Evolutionary conservation across 139 green algal genomes (phyloP), one percentile per base, ranked within the genome.

Genomic region (Bryopsis sp.): DNA sequence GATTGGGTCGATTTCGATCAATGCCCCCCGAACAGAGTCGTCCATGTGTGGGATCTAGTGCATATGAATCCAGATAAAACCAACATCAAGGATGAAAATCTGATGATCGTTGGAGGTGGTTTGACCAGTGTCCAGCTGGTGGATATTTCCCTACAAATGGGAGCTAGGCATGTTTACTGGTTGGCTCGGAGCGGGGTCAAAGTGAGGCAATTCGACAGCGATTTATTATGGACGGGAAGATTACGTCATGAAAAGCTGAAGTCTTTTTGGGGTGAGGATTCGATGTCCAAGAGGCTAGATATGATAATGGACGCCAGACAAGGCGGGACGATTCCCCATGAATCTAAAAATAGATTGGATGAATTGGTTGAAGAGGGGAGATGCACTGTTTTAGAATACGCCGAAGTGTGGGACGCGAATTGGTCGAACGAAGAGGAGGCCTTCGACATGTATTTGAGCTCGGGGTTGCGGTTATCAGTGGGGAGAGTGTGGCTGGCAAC

Each of bases 151-250:
- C 7, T 69, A 6, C 8, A 28, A 3, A 8, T 15, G 7, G 37
- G 37, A 7, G 39, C 31, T 54, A 6, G 4, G 8, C 6, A 28
- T 7, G 37, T 57, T 5, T 32, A 58, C 35, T n/a, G 48, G 35
- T 22, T 69, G 5, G n/a, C 24, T 19, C 8, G 62, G 8, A 19
- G 37, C 5, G 31, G 5, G 8, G 7, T 69, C 4, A 69, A 28
- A 11, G 62, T 69, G 3, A 35, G 62, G 26, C 62, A 54, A 36
- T 69, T 69, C 37, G 62, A 69, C 62, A 69, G 62, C 29, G 62
- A 69, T n/a, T 22, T 69, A 8, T 47, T 37, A 33, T 69, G 62
- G 62, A 69, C 31, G 48, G 62, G 62, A 6, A 6, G 26, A 36
- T 11, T 69, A 36, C 33, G 62, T 19, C 26, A 28, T 69, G 35